Evolutionary conservation across 1,139 yeast species (phyloP), one percentile per base, ranked within the genome.

Genomic region (Hyphopichia burtonii): DNA sequence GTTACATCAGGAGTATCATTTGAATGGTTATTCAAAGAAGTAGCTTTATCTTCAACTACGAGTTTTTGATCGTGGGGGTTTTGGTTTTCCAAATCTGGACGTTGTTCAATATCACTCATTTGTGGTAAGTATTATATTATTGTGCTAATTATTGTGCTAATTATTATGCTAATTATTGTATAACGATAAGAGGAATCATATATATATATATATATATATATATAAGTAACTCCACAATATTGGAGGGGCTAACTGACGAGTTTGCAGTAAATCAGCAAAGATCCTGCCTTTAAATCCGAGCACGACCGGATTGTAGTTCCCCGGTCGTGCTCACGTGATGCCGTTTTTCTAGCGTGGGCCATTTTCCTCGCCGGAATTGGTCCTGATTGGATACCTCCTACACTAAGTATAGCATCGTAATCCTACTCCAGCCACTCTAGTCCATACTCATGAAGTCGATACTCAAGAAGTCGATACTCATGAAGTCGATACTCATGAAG

Each of bases 1-100:
- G 68, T 62, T 17, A 41, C 35, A 37, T 33, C 8, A 7, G 8
- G 35, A 27, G 44, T 42, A 20, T 49, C 50, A 28, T 11, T 28
- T 30, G 28, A 31, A 35, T 25, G 16, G 19, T 52, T 12, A 28
- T 15, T 15, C n/a, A 10, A 12, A 11, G 41, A 14, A 12, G 36
- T 11, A 3, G 17, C 9, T 28, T 42, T 35, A 15, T 14, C 14
- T 19, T 31, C 34, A n/a, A 52, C 45, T n/a, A 52, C 39, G 28
- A 55, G 45, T 28, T 38, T 53, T 38, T 58, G 61, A 34, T 64
- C 61, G 32, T 53, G 49, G 14, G 63, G 63, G 36, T 53, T 44
- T 58, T 63, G 68, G 42, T 58, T 59, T 51, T 64, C 69, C 41
- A 64, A 54, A 44, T 64, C 64, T 15, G 61, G 28, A 15, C 28